Percentiles rank a stretch among this genome's conserved stretches.
Evolutionary conservation across 495 filamentous ascomycete species (phyloP).

Genomic region (Lasiosphaeriaceae sp.): DNA sequence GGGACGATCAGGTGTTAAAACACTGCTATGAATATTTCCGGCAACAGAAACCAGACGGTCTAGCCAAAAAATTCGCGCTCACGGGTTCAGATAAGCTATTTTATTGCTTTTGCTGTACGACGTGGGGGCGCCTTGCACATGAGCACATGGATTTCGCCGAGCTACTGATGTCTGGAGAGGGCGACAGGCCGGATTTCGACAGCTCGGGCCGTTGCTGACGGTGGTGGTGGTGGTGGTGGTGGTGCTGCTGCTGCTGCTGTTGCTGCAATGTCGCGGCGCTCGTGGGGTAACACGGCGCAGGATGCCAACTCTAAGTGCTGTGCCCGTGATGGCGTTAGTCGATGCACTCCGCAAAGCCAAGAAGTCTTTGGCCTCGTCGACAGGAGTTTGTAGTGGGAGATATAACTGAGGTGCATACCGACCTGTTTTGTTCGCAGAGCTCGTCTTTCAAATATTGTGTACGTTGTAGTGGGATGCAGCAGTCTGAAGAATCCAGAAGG

Average conservation of each 20-base stretch:
- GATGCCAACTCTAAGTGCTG: neutral
- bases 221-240: too few relatives aligned
- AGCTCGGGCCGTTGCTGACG: slow-evolving; percentile 6
- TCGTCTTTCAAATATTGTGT: too few relatives aligned
- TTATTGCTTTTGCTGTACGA: neutral
- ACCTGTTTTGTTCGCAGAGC: too few relatives aligned
- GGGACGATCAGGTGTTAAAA: neutral
- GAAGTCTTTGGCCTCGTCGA: too few relatives aligned
- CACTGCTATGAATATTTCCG: too few relatives aligned
- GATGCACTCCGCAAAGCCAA: too few relatives aligned
- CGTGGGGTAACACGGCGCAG: neutral
- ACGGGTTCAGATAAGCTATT: neutral
- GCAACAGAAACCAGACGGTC: too few relatives aligned
- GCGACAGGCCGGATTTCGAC: slow-evolving; percentile 1
- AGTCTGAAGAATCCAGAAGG: too few relatives aligned
- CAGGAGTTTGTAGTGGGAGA: neutral
- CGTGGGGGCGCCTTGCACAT: slow-evolving; percentile 9
- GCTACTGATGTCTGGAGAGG: neutral
- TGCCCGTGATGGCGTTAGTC: neutral
- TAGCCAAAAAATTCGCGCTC: slow-evolving; percentile 2
- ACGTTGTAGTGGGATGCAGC: too few relatives aligned
- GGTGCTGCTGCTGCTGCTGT: neutral
- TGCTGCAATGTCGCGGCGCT: neutral
- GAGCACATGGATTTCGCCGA: slow-evolving; percentile 1
- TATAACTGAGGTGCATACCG: too few relatives aligned